phyloP scores from a whole-genome alignment of 202 grass and related monocot species.

The Brachypodium distachyon region DNA sequence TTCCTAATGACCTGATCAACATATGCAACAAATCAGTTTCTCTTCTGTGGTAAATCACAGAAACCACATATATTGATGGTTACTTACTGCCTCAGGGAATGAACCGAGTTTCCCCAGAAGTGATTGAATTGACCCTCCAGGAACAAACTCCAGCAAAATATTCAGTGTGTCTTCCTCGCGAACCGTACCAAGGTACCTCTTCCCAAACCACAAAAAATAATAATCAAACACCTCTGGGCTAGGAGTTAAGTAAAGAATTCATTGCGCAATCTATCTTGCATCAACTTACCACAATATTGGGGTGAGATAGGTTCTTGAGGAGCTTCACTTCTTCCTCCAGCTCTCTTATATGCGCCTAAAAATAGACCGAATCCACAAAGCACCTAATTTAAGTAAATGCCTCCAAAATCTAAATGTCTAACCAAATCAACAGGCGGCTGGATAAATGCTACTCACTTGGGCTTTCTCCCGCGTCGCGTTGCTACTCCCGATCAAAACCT shows the following conservation, averaged over 20 bases:
- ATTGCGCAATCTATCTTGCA: neutral
- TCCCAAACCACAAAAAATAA: slow-evolving; percentile 17
- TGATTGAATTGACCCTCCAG: slow-evolving; percentile 91
- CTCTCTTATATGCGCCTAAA: slow-evolving; percentile 80
- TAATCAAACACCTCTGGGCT: slow-evolving; percentile 1
- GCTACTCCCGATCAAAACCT: slow-evolving; percentile 81
- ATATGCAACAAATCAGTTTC: slow-evolving; percentile 8
- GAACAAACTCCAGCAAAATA: slow-evolving; percentile 95
- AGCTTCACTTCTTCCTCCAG: slow-evolving; percentile 99
- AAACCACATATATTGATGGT: slow-evolving; percentile 10
- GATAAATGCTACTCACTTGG: slow-evolving; percentile 54
- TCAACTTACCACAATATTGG: slow-evolving; percentile 90
- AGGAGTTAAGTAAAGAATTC: neutral
- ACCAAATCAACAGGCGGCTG: neutral
- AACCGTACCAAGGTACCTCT: slow-evolving; percentile 93
- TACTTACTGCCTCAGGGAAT: slow-evolving; percentile 77
- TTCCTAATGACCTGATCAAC: slow-evolving; percentile 85
- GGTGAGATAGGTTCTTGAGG: slow-evolving; percentile 85
- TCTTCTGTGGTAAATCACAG: neutral
- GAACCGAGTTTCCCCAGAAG: slow-evolving; percentile 85
- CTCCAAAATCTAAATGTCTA: neutral
- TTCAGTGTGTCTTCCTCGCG: slow-evolving; percentile 83
- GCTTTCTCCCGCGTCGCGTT: slow-evolving; percentile 85
- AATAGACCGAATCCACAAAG: neutral
- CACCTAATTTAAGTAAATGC: neutral